Base-by-base conservation (phyloP, 805 yeast genomes). In the Myxozyma mucilagina region DNA sequence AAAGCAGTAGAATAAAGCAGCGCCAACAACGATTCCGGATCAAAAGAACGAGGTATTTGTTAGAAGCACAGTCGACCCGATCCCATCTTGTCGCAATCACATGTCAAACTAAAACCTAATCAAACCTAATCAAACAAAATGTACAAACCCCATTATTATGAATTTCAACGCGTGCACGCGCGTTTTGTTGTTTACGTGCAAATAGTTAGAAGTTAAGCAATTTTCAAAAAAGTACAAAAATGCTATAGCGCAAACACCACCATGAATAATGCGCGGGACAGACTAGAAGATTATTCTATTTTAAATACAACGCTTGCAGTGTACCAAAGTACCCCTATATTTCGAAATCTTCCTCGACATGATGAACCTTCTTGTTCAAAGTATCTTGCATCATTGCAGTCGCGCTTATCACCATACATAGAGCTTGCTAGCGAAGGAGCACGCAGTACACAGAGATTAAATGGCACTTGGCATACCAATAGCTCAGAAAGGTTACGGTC, bases 381-480 rank as follows among this genome's bases (percentile, higher is more conserved):
- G 39, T 58, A 53, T 35, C 56, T 58, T 29, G 38, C 39, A 18
- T 53, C 54, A 14, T 41, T 58, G 32, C 44, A 51, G n/a, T 42
- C 42, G 41, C 57, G 57, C 32, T 14, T 53, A 24, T 3, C 36
- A 7, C 61, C 61, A 6, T 53, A 24, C 31, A 38, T 58, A 6
- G 47, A 48, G 24, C 44, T 35, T 11, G 36, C 48, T 3, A 20
- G 35, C 10, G 38, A 13, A 2, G 43, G 45, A 2, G 6, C 35
- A 5, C 29, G 4, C 29, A 11, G 29, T 4, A 20, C 38, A 7
- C n/a, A 32, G 14, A 11, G 18, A 13, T 41, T 47, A n/a, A 16
- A 34, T 18, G 60, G 60, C 3, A 20, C 56, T 5, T 57, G 60
- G 60, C 47, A 34, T 2, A 8, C 47, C 9, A 44, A 39, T n/a